Conservation (phyloP, 1,284 basidiomycete genomes). For the Ceratobasidium sp. region DNA sequence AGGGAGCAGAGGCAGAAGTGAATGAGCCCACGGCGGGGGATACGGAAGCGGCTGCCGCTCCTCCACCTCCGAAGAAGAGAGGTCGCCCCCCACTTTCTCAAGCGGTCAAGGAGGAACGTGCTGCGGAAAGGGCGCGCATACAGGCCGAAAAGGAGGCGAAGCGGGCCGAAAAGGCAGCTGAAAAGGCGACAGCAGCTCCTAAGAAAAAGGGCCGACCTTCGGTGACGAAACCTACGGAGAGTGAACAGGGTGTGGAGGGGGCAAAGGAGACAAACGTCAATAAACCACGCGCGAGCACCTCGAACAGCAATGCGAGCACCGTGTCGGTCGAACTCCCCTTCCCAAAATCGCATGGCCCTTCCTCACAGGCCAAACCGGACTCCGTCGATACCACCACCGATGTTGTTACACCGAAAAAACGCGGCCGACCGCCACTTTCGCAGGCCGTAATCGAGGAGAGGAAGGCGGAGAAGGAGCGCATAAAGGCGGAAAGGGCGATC, state of each 20-base stretch:
- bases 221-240: neutral
- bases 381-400: neutral
- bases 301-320: neutral
- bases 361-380: constrained; percentile 7
- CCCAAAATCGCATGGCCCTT: neutral
- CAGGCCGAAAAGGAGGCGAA: constrained; percentile 16
- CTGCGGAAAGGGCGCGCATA: constrained; percentile 27
- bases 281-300: neutral
- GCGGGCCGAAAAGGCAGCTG: neutral
- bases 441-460: constrained; percentile 50
- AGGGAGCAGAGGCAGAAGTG: neutral
- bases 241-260: too few relatives aligned
- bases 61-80: constrained; percentile 47
- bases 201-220: constrained; percentile 26
- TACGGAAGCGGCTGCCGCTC: neutral
- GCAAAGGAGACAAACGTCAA: neutral
- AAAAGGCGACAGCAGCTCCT: neutral
- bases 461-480: constrained; percentile 48
- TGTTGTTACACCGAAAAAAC: neutral
- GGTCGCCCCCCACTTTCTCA: constrained; percentile 31
- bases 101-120: constrained; percentile 23
- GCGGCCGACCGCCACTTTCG: constrained; percentile 47
- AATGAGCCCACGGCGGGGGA: neutral
- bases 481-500: constrained; percentile 28
- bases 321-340: neutral